Evolutionary conservation across 2,329 filamentous ascomycete species (phyloP).

Genomic region (Escovopsis sp.): DNA sequence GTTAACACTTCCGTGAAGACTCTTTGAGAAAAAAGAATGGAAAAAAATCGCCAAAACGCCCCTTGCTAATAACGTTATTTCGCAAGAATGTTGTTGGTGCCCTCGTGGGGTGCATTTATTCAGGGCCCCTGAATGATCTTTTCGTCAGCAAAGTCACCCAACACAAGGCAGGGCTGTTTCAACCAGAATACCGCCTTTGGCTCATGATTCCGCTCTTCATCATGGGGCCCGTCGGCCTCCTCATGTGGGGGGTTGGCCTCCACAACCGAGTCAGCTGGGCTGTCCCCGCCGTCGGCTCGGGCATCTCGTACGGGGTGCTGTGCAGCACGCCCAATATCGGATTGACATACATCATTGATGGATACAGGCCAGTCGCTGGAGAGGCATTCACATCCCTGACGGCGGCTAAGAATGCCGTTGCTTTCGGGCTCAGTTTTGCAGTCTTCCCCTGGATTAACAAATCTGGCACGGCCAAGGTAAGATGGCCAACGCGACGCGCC

Average conservation of each 20-base stretch:
- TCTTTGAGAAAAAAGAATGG: not conserved
- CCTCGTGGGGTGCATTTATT: not conserved
- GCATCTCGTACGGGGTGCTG: not conserved
- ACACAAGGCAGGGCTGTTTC: not conserved
- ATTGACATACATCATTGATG: constrained; percentile 1
- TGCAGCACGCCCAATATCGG: not conserved
- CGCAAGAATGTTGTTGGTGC: constrained; percentile 1
- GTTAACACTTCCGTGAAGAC: not conserved
- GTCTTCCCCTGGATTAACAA: constrained; percentile 1
- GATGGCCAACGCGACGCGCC: not conserved
- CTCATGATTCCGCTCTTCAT: constrained; percentile 1
- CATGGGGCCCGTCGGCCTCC: constrained; percentile 1
- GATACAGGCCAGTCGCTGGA: not conserved
- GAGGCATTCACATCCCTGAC: constrained; percentile 1
- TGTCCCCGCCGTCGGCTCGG: not conserved
- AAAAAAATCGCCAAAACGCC: too few relatives aligned
- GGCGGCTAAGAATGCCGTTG: constrained; percentile 1
- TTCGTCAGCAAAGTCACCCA: not conserved
- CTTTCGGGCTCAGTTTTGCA: constrained; percentile 1
- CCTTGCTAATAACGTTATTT: too few relatives aligned
- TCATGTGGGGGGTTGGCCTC: constrained; percentile 1
- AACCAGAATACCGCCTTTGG: constrained; percentile 1
- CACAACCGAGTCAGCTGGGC: not conserved
- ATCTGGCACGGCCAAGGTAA: not conserved
- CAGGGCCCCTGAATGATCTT: not conserved